Evolutionary conservation across 352 stramenopile species (phyloP).

Genomic region (Blastocystis sp.): DNA sequence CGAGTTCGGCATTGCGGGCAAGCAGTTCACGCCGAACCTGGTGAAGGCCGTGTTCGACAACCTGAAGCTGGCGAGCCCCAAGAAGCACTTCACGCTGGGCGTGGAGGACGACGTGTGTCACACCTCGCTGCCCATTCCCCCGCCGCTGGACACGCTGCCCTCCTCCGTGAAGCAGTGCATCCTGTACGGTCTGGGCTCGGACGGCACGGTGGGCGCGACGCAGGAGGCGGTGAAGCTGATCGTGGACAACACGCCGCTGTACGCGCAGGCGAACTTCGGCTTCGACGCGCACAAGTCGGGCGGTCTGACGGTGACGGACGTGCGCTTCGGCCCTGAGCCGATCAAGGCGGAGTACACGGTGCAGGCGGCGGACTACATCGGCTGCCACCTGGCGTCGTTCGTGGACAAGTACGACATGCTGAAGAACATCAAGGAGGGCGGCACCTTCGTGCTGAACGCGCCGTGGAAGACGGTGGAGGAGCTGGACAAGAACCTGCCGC

Average conservation of each 20-base stretch:
- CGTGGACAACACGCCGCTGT: conserved; percentile 73
- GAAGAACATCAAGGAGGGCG: conserved; percentile 73
- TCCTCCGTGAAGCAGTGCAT: conserved; percentile 81
- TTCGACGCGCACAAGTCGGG: conserved; percentile 76
- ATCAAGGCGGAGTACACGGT: conserved; percentile 70
- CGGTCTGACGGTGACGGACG: conserved; percentile 74
- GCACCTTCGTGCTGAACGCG: conserved; percentile 70
- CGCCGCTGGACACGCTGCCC: conserved; percentile 74
- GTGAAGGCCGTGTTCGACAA: conserved; percentile 77
- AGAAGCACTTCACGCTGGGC: conserved; percentile 78
- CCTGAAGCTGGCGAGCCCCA: conserved; percentile 71
- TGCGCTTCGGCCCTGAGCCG: conserved; percentile 64
- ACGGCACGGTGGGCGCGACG: conserved; percentile 76
- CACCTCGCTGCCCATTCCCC: conserved; percentile 73
- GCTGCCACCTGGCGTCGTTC: conserved; percentile 75
- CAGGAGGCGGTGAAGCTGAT: conserved; percentile 76
- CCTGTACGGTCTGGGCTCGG: conserved; percentile 81
- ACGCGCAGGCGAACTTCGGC: conserved; percentile 76
- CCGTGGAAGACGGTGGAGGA: conserved; percentile 70
- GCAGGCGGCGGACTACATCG: conserved; percentile 73
- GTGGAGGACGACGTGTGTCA: conserved; percentile 78
- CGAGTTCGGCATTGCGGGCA: conserved; percentile 77
- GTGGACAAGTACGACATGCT: conserved; percentile 77
- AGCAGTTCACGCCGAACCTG: conserved; percentile 77
- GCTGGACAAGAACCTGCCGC: conserved; percentile 72